Percentiles rank a stretch among this genome's conserved stretches.
These are phyloP conservation scores for Lipomyces sp. DNA, from an alignment of 805 yeast genomes.

Conservation along the genomic window DNA sequence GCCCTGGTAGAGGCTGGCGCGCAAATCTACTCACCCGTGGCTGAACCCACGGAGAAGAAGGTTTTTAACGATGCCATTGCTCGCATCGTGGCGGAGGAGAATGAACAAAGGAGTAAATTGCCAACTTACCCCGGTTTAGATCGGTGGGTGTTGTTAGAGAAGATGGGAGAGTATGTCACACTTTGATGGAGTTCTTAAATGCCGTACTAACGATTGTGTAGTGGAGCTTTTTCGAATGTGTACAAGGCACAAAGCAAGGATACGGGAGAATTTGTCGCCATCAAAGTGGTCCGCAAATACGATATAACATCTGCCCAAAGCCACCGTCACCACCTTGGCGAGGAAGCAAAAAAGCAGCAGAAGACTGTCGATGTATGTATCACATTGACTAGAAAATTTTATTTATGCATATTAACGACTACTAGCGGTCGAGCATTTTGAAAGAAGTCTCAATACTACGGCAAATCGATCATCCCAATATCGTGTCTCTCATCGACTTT, in stretches of 20 bases:
- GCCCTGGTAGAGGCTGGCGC: slow-evolving; percentile 8
- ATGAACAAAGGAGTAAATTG: slow-evolving; percentile 41
- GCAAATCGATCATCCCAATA: slow-evolving; percentile 63
- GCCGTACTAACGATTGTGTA: not conserved
- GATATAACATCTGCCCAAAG: slow-evolving; percentile 40
- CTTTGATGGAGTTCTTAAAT: not conserved
- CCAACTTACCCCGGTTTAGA: slow-evolving; percentile 51
- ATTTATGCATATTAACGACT: slow-evolving; percentile 10
- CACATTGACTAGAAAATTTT: not conserved
- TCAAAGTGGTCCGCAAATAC: slow-evolving; percentile 72
- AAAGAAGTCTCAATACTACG: slow-evolving; percentile 79
- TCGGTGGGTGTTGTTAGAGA: slow-evolving; percentile 46
- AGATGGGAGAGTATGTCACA: slow-evolving; percentile 50
- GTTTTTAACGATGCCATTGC: slow-evolving; percentile 47
- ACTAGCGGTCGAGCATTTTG: slow-evolving; percentile 56
- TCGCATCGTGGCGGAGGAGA: slow-evolving; percentile 50
- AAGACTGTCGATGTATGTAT: slow-evolving; percentile 34
- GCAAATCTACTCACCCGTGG: slow-evolving; percentile 10
- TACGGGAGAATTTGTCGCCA: slow-evolving; percentile 61
- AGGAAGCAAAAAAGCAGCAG: slow-evolving; percentile 36
- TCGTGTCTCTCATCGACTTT: slow-evolving; percentile 60
- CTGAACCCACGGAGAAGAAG: slow-evolving; percentile 34
- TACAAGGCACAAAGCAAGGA: slow-evolving; percentile 65
- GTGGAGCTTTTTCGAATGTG: slow-evolving; percentile 88
- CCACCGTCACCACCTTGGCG: slow-evolving; percentile 31